A percentile compares a stretch with the other conserved stretches of the same genome.
Evolutionary conservation across 179 eudicot species (phyloP).

Genomic region (Silene vulgaris): DNA sequence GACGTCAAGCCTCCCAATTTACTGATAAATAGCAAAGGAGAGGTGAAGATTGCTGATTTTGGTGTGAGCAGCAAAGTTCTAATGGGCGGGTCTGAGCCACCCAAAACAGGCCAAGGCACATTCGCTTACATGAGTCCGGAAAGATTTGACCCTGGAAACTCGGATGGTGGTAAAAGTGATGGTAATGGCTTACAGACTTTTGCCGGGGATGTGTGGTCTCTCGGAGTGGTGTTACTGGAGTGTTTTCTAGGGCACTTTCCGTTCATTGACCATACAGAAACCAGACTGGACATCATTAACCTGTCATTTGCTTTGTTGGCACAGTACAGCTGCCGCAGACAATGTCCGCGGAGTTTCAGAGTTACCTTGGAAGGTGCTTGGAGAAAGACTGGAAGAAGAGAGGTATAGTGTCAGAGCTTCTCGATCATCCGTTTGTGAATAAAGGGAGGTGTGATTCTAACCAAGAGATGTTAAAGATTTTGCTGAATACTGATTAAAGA

Average conservation of each 20-base stretch:
- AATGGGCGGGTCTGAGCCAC: not conserved
- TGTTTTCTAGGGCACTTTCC: conserved; percentile 35
- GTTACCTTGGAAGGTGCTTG: conserved; percentile 33
- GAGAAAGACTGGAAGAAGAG: conserved; percentile 37
- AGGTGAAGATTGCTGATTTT: conserved; percentile 33
- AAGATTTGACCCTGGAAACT: conserved; percentile 33
- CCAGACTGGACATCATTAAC: not conserved
- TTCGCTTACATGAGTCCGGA: conserved; percentile 43
- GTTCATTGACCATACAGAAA: conserved; percentile 19
- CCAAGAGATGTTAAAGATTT: not conserved
- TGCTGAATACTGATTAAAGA: not conserved
- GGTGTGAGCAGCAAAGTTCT: conserved; percentile 26
- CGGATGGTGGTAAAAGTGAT: conserved; percentile 18
- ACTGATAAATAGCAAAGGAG: too few relatives aligned
- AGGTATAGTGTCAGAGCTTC: conserved; percentile 37
- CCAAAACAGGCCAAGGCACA: conserved; percentile 23
- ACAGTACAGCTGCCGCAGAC: not conserved
- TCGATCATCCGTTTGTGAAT: conserved; percentile 13
- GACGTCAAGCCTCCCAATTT: too few relatives aligned
- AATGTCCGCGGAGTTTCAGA: conserved; percentile 21
- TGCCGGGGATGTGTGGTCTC: conserved; percentile 36
- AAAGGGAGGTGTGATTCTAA: not conserved
- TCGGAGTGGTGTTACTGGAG: conserved; percentile 36
- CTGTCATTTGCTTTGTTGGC: conserved; percentile 1
- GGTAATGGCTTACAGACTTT: conserved; percentile 13